Conservation (phyloP, 2,329 filamentous ascomycete genomes). For the Colletotrichum lupini region DNA sequence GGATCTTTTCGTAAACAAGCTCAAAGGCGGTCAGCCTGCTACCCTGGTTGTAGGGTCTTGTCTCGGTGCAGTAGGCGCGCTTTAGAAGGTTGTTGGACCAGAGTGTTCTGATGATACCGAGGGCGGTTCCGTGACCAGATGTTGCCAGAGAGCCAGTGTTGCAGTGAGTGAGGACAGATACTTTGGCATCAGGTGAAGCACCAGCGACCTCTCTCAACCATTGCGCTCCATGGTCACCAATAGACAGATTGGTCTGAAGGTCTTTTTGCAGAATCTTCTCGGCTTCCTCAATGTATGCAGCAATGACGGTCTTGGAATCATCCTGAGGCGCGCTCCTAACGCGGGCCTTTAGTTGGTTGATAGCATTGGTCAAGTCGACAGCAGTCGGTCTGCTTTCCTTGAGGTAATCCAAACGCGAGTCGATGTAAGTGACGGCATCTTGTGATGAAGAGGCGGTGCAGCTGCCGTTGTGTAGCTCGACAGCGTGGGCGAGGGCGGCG, state of each 20-base stretch:
- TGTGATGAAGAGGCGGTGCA: conserved; percentile 57
- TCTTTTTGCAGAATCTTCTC: conserved; percentile 91
- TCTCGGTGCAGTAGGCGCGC: conserved; percentile 96
- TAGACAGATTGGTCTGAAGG: conserved; percentile 85
- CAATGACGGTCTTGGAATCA: conserved; percentile 64
- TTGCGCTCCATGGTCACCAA: conserved; percentile 83
- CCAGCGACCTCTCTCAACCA: conserved; percentile 78
- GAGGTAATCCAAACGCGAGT: conserved; percentile 84
- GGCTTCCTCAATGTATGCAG: conserved; percentile 81
- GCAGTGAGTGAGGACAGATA: conserved; percentile 96
- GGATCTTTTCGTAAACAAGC: conserved; percentile 92
- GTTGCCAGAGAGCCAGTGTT: conserved; percentile 98
- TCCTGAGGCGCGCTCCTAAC: conserved; percentile 60
- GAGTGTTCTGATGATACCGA: conserved; percentile 92
- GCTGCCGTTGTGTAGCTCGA: conserved; percentile 76
- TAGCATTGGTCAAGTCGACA: conserved; percentile 93
- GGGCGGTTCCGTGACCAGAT: conserved; percentile 95
- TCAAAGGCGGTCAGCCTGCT: conserved; percentile 95
- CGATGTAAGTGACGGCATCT: conserved; percentile 77
- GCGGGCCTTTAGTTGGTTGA: conserved; percentile 77
- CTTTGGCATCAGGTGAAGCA: conserved; percentile 57
- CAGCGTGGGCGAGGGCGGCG: conserved; percentile 87
- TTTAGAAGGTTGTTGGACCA: conserved; percentile 73
- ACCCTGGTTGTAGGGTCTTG: conserved; percentile 96
- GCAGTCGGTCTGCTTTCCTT: conserved; percentile 92